Base-by-base conservation (phyloP, 2,329 filamentous ascomycete species). In the Cladorrhinum sp. region DNA sequence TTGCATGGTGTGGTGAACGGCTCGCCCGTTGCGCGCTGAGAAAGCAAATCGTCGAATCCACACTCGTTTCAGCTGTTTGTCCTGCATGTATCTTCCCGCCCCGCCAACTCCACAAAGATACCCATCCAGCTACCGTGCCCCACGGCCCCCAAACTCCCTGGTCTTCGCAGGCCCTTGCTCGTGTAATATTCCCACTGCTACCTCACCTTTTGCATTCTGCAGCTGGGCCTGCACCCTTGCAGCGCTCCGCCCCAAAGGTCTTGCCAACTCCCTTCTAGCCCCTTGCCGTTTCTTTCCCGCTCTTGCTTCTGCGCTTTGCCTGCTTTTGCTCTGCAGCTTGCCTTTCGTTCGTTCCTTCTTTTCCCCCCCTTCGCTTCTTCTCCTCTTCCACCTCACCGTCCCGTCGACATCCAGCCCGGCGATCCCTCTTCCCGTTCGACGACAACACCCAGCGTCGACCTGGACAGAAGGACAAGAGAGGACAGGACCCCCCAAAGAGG, bases 231-330 rank as follows among this genome's bases (percentile, higher is more conserved):
- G 29, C 62, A 66, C 62, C 66, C 66, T 66, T 68, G 65, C 65
- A 65, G 60, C 60, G 59, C 66, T 67, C 66, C 65, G 66, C 65
- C 66, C 64, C 65, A 62, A 60, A 60, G 62, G 41, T 61, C 65
- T 62, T 65, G 60, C 60, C 61, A 45, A 61, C 49, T 63, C 62
- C 65, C 62, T 60, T 64, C 61, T 52, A 62, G 57, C 62, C 65
- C 61, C 60, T 65, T 62, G 59, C 62, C 62, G 48, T 60, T 64
- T 62, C 63, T 60, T 63, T 62, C 66, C 29, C 41, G 41, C 41
- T 45, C 41, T 45, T 45, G 41, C 41, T 45, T 45, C 41, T 45
- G 41, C 41, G 41, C 41, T 45, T 45, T 45, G 59, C 65, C 66
- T 62, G 62, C 59, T 59, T 61, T 62, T 57, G 58, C 58, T 57